Base-by-base conservation (phyloP, 306 rosid genomes). In the Citrullus colocynthis region DNA sequence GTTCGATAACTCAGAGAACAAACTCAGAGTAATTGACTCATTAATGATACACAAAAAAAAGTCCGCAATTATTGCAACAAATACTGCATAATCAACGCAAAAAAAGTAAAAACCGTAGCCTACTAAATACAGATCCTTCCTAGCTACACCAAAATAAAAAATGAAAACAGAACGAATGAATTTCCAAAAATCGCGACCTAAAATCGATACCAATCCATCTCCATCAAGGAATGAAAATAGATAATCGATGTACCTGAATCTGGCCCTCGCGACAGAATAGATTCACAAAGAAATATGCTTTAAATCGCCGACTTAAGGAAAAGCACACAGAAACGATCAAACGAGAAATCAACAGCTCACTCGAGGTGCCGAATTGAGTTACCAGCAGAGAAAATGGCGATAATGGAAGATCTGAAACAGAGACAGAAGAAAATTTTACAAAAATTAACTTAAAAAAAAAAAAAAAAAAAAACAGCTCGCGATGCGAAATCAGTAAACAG, bases 401-500 rank as follows among this genome's bases (percentile, higher is more conserved):
- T 28, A 61, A 83, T 42, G n/a, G 83, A 77, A 79, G 72, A 77
- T 88, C 92, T 79, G 84, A 83, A 81, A 81, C 79, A 21, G 72
- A 11, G 57, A 32, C 79, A 72, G 18, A 44, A 42, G 9, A 42
- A 42, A 42, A 42, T 6, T 24, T 44, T 44, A 44, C 49, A 5
- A 76, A 7, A 54, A 30, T 36, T 5, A 65, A 6, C 7, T 39
- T 24, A 24, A 24, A 24, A 24, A 24, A 24, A 24, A 24, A 24
- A 24, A 24, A 24, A 4, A 3, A 54, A 16, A 64, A 36, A 57
- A 24, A 45, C 20, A 76, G 5, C 54, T 34, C 12, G 52, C 52
- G 71, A 78, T 39, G 5, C 9, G 39, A 76, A 58, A 36, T 56
- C 30, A 56, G 28, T 32, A n/a, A 48, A 5, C 16, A 17, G 6